A percentile compares a stretch with the other conserved stretches of the same genome.
phyloP scores from a whole-genome alignment of 2,329 filamentous ascomycete species.

The Elsinoe perseae region DNA sequence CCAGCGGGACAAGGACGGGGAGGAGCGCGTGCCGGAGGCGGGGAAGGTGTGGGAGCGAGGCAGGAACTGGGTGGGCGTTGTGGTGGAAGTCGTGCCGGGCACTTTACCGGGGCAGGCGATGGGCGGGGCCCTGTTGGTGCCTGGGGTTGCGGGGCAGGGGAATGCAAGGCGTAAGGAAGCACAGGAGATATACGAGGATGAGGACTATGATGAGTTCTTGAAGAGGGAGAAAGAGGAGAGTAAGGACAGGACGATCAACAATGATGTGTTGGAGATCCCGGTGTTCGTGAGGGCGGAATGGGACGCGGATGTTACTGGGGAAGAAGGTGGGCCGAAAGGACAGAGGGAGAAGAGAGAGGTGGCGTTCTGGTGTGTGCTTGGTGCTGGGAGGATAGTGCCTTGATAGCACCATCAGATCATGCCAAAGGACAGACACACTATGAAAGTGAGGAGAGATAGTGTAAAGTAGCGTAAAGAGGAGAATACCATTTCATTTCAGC shows the following conservation, averaged over 20 bases:
- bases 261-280: slow-evolving; percentile 75
- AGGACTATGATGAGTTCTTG: slow-evolving; percentile 21
- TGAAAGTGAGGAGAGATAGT: neutral
- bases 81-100: slow-evolving; percentile 75
- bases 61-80: slow-evolving; percentile 89
- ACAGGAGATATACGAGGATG: slow-evolving; percentile 10
- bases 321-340: slow-evolving; percentile 43
- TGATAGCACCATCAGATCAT: neutral
- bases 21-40: slow-evolving; percentile 62
- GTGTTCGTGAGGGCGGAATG: slow-evolving; percentile 90
- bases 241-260: slow-evolving; percentile 46
- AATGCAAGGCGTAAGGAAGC: slow-evolving; percentile 19
- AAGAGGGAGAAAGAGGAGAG: slow-evolving; percentile 35
- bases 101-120: slow-evolving; percentile 23
- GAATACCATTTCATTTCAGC: neutral
- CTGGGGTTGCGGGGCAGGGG: slow-evolving; percentile 10
- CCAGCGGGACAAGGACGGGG: slow-evolving; percentile 25
- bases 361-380: slow-evolving; percentile 92
- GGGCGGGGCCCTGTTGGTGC: slow-evolving; percentile 17
- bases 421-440: neutral
- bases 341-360: slow-evolving; percentile 72
- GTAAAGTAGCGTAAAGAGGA: neutral
- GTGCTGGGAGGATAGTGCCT: slow-evolving; percentile 63
- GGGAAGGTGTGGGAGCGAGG: slow-evolving; percentile 96
- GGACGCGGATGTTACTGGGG: slow-evolving; percentile 62